Conservation (phyloP, 73 alveolate species). For the Paramecium bursaria region DNA sequence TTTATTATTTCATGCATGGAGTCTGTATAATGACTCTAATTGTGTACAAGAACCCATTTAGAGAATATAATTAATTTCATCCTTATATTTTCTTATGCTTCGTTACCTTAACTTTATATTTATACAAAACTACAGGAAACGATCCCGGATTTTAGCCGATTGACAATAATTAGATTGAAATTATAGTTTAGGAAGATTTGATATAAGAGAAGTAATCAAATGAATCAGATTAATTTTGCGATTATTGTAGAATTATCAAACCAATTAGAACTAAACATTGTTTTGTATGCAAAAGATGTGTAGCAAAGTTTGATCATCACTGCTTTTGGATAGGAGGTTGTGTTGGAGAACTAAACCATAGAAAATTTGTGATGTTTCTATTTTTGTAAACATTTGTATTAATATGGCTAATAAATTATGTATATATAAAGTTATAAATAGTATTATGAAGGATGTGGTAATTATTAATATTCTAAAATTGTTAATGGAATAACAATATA, state of each 20-base stretch:
- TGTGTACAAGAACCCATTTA: slow-evolving; percentile 1
- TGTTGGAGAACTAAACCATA: slow-evolving; percentile 88
- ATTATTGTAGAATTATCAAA: slow-evolving; percentile 56
- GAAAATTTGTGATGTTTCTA: slow-evolving; percentile 74
- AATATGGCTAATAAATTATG: not conserved
- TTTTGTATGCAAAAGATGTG: slow-evolving; percentile 77
- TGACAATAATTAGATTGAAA: not conserved
- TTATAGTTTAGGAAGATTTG: not conserved
- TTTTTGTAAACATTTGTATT: slow-evolving; percentile 71
- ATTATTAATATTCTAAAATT: slow-evolving; percentile 12
- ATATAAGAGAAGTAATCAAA: not conserved
- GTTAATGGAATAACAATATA: not conserved
- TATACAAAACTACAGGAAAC: slow-evolving; percentile 21
- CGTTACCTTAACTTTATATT: slow-evolving; percentile 18
- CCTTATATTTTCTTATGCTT: not conserved
- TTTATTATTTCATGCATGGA: slow-evolving; percentile 45
- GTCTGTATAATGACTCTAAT: not conserved
- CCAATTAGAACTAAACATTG: slow-evolving; percentile 86
- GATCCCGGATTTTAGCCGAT: not conserved
- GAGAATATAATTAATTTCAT: not conserved
- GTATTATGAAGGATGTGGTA: slow-evolving; percentile 4
- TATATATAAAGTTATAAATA: not conserved
- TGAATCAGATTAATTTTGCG: slow-evolving; percentile 21
- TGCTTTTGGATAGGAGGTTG: slow-evolving; percentile 83
- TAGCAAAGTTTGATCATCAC: slow-evolving; percentile 85